Evolutionary conservation across 106 monocot species (phyloP).

Genomic region (Cymbidium sinense): DNA sequence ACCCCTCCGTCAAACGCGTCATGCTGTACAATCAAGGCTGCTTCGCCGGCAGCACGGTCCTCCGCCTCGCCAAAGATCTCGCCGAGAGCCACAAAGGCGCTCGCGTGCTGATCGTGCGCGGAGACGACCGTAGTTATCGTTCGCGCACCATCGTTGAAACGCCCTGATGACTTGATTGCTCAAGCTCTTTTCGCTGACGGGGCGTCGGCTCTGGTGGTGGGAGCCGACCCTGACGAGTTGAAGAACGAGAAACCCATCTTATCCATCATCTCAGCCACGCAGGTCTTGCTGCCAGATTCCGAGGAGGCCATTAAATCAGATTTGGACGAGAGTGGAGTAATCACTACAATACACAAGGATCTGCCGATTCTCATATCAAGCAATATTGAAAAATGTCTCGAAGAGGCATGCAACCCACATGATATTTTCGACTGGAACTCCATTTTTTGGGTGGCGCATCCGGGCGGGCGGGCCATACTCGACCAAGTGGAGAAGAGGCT

Average conservation of each 20-base stretch:
- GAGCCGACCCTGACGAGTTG: constrained; percentile 2
- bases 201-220: background rate
- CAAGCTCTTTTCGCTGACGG: constrained; percentile 15
- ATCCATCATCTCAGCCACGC: constrained; percentile 3
- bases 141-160: constrained; percentile 6
- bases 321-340: constrained; percentile 5
- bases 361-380: constrained; percentile 5
- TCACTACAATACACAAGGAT: constrained; percentile 4
- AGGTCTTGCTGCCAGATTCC: background rate
- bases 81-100: constrained; percentile 10
- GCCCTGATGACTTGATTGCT: background rate
- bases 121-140: constrained; percentile 1
- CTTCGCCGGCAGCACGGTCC: constrained; percentile 13
- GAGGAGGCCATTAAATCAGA: constrained; percentile 1
- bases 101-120: constrained; percentile 1
- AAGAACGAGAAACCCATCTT: constrained; percentile 6
- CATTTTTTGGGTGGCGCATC: constrained; percentile 16
- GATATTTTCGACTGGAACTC: constrained; percentile 4
- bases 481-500: constrained; percentile 17
- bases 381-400: background rate
- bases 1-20: constrained; percentile 5
- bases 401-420: background rate
- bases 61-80: constrained; percentile 10
- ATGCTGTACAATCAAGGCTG: too few relatives aligned
- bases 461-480: constrained; percentile 20